Evolutionary conservation across 2,329 filamentous ascomycete genomes (phyloP).

Genomic region (Ceratocystis ficicola): DNA sequence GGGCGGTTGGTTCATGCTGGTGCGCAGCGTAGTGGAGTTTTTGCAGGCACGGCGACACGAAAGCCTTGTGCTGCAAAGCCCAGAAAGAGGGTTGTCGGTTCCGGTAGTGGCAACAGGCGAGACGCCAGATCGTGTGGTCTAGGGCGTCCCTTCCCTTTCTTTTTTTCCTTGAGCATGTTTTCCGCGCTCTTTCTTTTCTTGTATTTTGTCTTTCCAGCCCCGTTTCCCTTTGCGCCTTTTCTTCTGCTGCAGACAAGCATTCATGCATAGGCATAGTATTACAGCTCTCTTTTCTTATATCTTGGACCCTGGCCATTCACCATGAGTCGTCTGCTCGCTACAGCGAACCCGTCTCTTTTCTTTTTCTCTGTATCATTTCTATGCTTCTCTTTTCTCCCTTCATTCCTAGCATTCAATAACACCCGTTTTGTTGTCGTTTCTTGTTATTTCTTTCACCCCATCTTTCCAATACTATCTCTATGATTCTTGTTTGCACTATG

Average conservation of each 20-base stretch:
- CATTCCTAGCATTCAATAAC: neutral
- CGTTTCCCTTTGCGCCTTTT: neutral
- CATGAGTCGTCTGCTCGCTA: neutral
- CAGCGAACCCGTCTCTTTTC: neutral
- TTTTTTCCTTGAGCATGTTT: neutral
- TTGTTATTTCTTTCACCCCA: neutral
- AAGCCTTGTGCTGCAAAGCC: conserved; percentile 82
- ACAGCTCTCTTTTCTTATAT: neutral
- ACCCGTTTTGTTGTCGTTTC: neutral
- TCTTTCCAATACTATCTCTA: neutral
- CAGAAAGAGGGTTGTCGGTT: conserved; percentile 72
- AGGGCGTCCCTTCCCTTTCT: conserved; percentile 23
- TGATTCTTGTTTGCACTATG: too few relatives aligned
- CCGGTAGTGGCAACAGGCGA: conserved; percentile 83
- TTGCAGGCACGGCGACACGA: conserved; percentile 79
- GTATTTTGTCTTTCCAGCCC: neutral
- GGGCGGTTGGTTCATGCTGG: conserved; percentile 94
- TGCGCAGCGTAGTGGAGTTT: conserved; percentile 86
- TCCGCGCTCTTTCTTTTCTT: neutral
- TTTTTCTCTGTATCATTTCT: neutral
- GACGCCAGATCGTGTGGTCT: conserved; percentile 63
- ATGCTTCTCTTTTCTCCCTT: neutral
- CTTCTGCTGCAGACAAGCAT: neutral
- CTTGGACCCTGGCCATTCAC: neutral
- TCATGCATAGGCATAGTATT: neutral